phyloP scores from a whole-genome alignment of 1,284 basidiomycete species.

The Testicularia cyperi region DNA sequence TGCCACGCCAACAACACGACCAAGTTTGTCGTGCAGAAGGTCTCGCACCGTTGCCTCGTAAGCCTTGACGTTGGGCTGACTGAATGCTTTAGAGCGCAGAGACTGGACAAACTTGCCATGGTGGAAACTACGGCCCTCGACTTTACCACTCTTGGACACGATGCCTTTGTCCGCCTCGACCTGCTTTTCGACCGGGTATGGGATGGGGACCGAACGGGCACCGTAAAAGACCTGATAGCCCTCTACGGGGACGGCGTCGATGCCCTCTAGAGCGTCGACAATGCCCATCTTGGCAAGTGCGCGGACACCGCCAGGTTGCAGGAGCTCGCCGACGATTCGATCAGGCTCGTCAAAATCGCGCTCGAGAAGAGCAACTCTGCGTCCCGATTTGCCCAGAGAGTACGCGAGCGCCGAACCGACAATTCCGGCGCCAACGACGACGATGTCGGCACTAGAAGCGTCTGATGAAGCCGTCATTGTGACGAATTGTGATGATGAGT shows the following conservation, averaged over 20 bases:
- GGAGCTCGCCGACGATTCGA: conserved; percentile 93
- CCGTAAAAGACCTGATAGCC: conserved; percentile 83
- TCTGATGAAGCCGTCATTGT: conserved; percentile 5
- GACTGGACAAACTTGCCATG: conserved; percentile 89
- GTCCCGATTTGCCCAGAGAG: conserved; percentile 53
- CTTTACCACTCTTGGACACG: conserved; percentile 53
- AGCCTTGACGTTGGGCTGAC: conserved; percentile 46
- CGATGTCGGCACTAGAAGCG: conserved; percentile 30
- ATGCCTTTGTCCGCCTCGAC: conserved; percentile 35
- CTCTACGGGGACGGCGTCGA: conserved; percentile 80
- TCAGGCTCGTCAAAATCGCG: conserved; percentile 86
- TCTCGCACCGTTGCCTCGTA: conserved; percentile 51
- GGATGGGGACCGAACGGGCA: conserved; percentile 73
- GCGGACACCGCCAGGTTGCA: conserved; percentile 88
- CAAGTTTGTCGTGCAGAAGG: conserved; percentile 36
- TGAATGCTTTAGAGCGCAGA: conserved; percentile 70
- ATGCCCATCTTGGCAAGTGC: conserved; percentile 78
- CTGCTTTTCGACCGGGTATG: conserved; percentile 70
- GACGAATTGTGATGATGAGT: too few species aligned
- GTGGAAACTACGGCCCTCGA: conserved; percentile 78
- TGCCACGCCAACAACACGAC: conserved; percentile 40
- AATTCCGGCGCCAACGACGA: conserved; percentile 58
- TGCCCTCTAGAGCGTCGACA: conserved; percentile 71
- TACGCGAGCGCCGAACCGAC: conserved; percentile 55
- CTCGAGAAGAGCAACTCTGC: conserved; percentile 63